phyloP scores from a whole-genome alignment of 305 asterid genomes.

The Fraxinus velutina region DNA sequence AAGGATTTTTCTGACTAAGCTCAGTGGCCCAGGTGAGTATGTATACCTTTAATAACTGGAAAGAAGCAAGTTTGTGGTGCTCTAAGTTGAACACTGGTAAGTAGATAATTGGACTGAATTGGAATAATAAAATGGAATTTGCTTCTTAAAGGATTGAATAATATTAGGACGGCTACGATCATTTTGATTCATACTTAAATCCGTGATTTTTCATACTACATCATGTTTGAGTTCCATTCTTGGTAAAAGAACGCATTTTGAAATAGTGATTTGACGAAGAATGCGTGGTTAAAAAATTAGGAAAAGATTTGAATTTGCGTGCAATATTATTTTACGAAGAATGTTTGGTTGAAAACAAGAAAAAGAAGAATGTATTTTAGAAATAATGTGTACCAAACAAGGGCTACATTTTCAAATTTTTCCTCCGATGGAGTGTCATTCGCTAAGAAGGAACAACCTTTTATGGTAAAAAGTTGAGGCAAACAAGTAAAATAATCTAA shows the following conservation, averaged over 20 bases:
- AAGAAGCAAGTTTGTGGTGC: background rate
- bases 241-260: background rate
- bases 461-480: background rate
- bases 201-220: background rate
- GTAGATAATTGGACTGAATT: background rate
- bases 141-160: background rate
- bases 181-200: background rate
- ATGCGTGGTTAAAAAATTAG: too few species aligned
- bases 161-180: background rate
- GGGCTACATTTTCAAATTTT: background rate
- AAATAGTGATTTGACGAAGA: too few species aligned
- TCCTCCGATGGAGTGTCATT: background rate
- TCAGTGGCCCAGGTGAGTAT: constrained; percentile 66
- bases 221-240: background rate
- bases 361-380: too few species aligned
- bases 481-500: too few species aligned
- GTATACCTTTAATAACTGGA: background rate
- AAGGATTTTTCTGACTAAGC: constrained; percentile 63
- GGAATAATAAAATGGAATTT: background rate
- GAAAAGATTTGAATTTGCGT: background rate
- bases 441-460: background rate
- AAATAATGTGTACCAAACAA: background rate
- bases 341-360: too few species aligned
- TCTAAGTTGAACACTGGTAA: background rate
- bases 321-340: background rate